Percentiles rank a stretch among this genome's conserved stretches.
These are phyloP conservation scores for Saturnispora quitensis DNA, from an alignment of 805 yeast genomes.

Conservation along the genomic window DNA sequence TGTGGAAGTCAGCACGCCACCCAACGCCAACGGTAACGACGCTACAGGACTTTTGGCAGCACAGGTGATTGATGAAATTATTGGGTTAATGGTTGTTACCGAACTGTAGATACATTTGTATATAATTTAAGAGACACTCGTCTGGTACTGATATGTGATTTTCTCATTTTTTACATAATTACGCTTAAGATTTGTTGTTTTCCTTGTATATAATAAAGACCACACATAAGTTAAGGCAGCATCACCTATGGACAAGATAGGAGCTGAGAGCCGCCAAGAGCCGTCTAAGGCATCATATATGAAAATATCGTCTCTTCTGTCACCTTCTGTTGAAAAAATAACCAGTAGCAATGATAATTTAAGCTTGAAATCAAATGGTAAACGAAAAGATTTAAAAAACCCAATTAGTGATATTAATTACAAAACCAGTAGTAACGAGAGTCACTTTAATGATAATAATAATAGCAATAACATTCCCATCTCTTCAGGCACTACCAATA, in stretches of 20 bases:
- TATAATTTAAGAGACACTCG: neutral
- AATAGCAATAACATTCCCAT: neutral
- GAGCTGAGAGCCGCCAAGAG: neutral
- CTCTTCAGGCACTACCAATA: neutral
- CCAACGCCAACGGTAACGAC: slow-evolving; percentile 52
- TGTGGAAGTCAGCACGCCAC: slow-evolving; percentile 60
- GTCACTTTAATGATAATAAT: neutral
- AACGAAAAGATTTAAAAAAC: neutral
- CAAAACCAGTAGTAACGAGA: neutral
- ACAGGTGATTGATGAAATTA: slow-evolving; percentile 45
- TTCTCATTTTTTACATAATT: neutral
- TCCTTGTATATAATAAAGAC: neutral
- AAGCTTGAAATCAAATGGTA: neutral
- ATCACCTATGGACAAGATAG: neutral
- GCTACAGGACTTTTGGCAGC: slow-evolving; percentile 59
- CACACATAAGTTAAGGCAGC: neutral
- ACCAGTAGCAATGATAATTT: neutral
- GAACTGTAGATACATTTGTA: slow-evolving; percentile 9
- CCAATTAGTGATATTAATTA: neutral
- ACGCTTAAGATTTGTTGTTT: neutral
- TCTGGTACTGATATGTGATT: neutral
- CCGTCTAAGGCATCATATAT: neutral
- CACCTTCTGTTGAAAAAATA: neutral
- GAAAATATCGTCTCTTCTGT: neutral
- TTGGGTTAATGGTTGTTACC: slow-evolving; percentile 37